phyloP scores from a whole-genome alignment of 768 basidiomycete genomes.

The Mycena galericulata region DNA sequence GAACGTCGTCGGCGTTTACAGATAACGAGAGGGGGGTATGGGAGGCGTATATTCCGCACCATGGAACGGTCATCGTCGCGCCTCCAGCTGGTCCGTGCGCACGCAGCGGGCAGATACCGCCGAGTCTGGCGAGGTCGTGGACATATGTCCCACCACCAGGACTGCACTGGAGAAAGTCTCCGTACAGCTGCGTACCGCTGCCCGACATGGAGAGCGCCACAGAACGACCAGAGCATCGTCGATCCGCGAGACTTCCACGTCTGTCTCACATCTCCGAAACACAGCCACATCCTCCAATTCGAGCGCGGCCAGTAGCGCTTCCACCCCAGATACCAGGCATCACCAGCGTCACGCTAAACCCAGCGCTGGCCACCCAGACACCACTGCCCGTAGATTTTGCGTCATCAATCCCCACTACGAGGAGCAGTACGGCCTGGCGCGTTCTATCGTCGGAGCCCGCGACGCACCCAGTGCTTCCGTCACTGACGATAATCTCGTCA shows the following conservation, averaged over 20 bases:
- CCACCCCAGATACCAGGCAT: constrained; percentile 22
- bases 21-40: background rate
- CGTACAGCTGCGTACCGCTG: background rate
- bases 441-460: constrained; percentile 13
- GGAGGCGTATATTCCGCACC: background rate
- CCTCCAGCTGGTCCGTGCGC: constrained; percentile 4
- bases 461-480: constrained; percentile 32
- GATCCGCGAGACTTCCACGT: constrained; percentile 2
- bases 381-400: background rate
- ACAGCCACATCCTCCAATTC: background rate
- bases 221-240: background rate
- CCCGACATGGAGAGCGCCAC: background rate
- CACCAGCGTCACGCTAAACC: constrained; percentile 6
- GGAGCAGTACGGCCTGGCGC: constrained; percentile 8
- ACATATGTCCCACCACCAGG: background rate
- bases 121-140: background rate
- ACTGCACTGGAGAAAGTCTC: background rate
- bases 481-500: constrained; percentile 22
- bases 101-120: background rate
- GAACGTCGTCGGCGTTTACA: background rate
- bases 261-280: constrained; percentile 4
- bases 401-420: background rate
- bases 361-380: background rate
- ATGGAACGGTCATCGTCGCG: background rate
- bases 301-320: constrained; percentile 8